Conservation (phyloP, 352 stramenopile species). For the Phytophthora hybrid region DNA sequence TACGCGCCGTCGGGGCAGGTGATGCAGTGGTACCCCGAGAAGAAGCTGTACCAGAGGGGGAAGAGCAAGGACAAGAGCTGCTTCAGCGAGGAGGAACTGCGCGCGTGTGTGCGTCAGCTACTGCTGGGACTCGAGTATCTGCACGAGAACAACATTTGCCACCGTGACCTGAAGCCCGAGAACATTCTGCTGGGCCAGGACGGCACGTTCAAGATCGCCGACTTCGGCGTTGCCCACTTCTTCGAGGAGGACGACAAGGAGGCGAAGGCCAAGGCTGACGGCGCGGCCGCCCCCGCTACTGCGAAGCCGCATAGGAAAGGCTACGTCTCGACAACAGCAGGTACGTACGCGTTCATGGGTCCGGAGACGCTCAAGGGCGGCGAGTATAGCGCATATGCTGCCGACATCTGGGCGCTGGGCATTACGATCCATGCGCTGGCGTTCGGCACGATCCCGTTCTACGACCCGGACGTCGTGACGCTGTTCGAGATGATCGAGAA, state of each 20-base stretch:
- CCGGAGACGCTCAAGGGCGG: conserved; percentile 85
- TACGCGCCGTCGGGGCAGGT: conserved; percentile 84
- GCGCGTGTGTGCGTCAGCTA: conserved; percentile 73
- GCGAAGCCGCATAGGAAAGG: conserved; percentile 64
- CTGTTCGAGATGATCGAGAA: conserved; percentile 89
- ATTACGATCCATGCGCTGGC: conserved; percentile 85
- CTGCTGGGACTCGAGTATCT: conserved; percentile 85
- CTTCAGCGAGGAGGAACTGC: conserved; percentile 69
- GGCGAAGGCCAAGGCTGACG: conserved; percentile 27
- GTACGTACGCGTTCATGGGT: conserved; percentile 88
- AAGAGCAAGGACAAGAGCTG: conserved; percentile 29
- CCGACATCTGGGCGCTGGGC: conserved; percentile 89
- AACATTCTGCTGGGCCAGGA: conserved; percentile 82
- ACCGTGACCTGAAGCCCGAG: conserved; percentile 88
- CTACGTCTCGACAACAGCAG: conserved; percentile 80
- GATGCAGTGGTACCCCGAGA: conserved; percentile 83
- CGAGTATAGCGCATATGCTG: conserved; percentile 81
- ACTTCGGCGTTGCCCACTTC: conserved; percentile 87
- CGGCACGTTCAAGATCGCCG: conserved; percentile 83
- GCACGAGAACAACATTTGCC: conserved; percentile 88
- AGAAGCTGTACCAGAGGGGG: conserved; percentile 59
- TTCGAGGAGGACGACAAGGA: conserved; percentile 72
- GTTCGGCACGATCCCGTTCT: conserved; percentile 88
- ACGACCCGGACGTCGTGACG: conserved; percentile 77
- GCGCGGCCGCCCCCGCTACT: neutral